Evolutionary conservation across 768 basidiomycete species (phyloP), one percentile per base, ranked within the genome.

Genomic region (Tricholoma bakamatsutake): DNA sequence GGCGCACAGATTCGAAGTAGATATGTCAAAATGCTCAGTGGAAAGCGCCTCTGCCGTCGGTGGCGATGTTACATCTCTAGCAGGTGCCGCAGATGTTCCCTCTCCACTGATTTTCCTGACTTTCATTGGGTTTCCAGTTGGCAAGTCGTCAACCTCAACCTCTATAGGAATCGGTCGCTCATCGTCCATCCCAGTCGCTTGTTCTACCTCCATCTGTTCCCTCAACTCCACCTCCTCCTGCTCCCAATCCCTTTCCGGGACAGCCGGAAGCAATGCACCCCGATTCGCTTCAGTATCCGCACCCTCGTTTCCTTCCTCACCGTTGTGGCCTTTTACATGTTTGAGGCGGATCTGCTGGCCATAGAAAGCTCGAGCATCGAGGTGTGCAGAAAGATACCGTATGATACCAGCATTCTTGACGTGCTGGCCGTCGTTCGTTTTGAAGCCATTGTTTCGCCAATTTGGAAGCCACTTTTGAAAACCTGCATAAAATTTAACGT

Each of bases 281-380:
- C 69, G 31, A 55, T 82, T 86, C 3, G 92, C 92, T 54, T 85
- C 77, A 12, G 58, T 62, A 66, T 98, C 95, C 2, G 95, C 95
- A 42, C 81, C 85, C 52, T 98, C 94, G 66, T 98, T 98, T 1
- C 95, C 95, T 52, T 71, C 71, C 28, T 82, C 75, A 0, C 93
- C 93, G 9, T 73, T 75, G 63, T 97, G 95, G 0, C 87, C 95
- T 55, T 82, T 79, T 54, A 98, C 90, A 62, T 93, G 79, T 60
- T 82, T 71, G 48, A 96, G 76, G 35, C 66, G 67, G 43, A 95
- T 80, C 30, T 66, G 69, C 58, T 87, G 87, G 3, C 82, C 83
- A 2, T 65, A 62, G 8, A 58, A 69, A 4, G 64, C 72, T 21
- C 91, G 82, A 3, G 70, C 68, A 33, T 82, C 72, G 31, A 93